Conservation (phyloP, 306 rosid genomes). For the Biancaea sappan region DNA sequence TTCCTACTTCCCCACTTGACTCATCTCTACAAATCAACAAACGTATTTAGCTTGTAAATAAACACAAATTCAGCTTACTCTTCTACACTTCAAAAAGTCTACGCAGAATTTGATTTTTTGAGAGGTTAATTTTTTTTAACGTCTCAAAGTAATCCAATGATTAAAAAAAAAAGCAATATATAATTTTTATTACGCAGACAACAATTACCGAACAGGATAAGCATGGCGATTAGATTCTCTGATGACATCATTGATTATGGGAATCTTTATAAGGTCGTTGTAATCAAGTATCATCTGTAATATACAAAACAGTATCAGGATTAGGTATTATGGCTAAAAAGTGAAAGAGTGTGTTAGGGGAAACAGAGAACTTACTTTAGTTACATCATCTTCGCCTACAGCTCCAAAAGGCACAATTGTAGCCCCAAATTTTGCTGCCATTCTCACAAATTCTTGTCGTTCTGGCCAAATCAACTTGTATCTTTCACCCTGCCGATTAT, state of each 20-base stretch:
- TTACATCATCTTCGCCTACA: constrained; percentile 87
- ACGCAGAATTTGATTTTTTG: too few species aligned
- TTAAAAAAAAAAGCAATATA: too few species aligned
- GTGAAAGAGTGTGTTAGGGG: background rate
- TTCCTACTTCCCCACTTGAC: constrained; percentile 47
- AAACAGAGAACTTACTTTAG: constrained; percentile 57
- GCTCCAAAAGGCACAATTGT: constrained; percentile 92
- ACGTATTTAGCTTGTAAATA: constrained; percentile 20
- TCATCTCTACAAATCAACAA: constrained; percentile 37
- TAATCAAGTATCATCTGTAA: constrained; percentile 60
- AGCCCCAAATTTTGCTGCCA: constrained; percentile 92
- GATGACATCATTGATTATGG: constrained; percentile 40
- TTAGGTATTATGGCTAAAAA: background rate
- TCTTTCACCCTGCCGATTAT: constrained; percentile 66
- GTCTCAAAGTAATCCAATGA: too few species aligned
- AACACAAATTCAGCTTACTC: background rate
- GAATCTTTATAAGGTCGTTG: constrained; percentile 55
- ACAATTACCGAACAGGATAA: constrained; percentile 43
- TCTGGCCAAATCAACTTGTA: constrained; percentile 87
- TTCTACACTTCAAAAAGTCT: too few species aligned
- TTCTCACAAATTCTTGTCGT: constrained; percentile 86
- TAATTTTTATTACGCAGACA: too few species aligned
- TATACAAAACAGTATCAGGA: background rate
- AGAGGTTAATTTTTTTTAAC: too few species aligned
- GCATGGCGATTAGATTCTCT: background rate